A percentile compares a stretch with the other conserved stretches of the same genome.
These are phyloP conservation scores for Desmodesmus armatus DNA, from an alignment of 139 green algal species.

Conservation along the genomic window DNA sequence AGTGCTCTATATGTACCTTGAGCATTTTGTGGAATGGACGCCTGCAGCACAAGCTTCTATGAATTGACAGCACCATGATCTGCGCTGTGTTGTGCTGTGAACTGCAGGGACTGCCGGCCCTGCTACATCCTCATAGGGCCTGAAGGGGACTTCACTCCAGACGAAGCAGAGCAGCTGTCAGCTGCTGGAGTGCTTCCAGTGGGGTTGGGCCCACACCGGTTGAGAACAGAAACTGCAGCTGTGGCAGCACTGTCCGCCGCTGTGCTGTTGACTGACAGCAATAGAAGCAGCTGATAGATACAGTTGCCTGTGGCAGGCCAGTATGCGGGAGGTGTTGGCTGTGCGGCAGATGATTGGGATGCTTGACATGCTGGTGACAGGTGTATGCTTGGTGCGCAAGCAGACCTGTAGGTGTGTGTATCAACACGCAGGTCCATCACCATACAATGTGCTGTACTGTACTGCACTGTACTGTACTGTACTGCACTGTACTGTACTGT, in stretches of 20 bases:
- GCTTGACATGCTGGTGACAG: too few species aligned
- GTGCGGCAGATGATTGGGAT: too few species aligned
- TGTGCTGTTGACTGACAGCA: constrained; percentile 40
- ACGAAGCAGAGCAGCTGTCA: constrained; percentile 70
- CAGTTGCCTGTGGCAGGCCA: too few species aligned
- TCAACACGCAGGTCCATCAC: too few species aligned
- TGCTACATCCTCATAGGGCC: constrained; percentile 83
- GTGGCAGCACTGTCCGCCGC: constrained; percentile 81
- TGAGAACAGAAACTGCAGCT: constrained; percentile 91
- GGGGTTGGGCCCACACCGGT: constrained; percentile 75
- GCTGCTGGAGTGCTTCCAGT: constrained; percentile 70
- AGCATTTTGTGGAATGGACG: not conserved
- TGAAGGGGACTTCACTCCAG: constrained; percentile 90
- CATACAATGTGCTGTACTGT: too few species aligned
- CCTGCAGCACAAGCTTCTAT: not conserved
- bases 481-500: too few species aligned
- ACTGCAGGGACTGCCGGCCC: not conserved
- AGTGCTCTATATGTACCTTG: too few species aligned
- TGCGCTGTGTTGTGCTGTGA: not conserved
- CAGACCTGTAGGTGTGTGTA: too few species aligned
- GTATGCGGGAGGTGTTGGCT: too few species aligned
- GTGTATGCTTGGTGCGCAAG: too few species aligned
- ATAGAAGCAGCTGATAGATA: not conserved
- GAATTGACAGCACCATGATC: not conserved
- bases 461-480: too few species aligned